Percentiles rank a stretch among this genome's conserved stretches.
These are phyloP conservation scores for Mimosa bimucronata DNA, from an alignment of 306 rosid species.

Conservation along the genomic window DNA sequence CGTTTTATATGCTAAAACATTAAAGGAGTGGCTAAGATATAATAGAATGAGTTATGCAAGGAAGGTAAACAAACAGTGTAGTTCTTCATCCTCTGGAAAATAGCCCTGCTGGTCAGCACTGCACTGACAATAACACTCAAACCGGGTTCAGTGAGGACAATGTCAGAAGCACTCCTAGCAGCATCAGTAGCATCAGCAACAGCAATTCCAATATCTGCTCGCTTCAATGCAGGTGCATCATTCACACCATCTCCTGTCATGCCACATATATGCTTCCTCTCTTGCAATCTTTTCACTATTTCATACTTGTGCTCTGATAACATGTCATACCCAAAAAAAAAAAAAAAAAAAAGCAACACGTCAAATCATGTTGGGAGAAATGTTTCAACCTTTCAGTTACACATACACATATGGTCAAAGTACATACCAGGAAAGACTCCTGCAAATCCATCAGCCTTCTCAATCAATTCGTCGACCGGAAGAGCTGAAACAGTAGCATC, in stretches of 20 bases:
- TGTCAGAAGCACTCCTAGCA: conserved; percentile 93
- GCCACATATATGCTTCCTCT: conserved; percentile 95
- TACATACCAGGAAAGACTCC: conserved; percentile 93
- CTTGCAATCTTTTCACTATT: conserved; percentile 86
- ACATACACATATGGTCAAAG: conserved; percentile 7
- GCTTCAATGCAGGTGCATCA: conserved; percentile 94
- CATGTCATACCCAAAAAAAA: conserved; percentile 5
- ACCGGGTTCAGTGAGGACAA: conserved; percentile 97
- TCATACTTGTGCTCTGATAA: conserved; percentile 86
- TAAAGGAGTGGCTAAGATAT: conserved; percentile 1
- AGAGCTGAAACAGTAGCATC: conserved; percentile 73
- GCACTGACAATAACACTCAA: conserved; percentile 94
- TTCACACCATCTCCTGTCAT: conserved; percentile 99
- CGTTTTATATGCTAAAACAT: conserved; percentile 20
- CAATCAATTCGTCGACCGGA: conserved; percentile 89
- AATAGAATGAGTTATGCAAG: conserved; percentile 19
- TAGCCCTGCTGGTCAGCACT: conserved; percentile 90
- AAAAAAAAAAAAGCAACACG: conserved; percentile 13
- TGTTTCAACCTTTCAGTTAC: background rate
- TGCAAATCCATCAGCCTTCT: conserved; percentile 97
- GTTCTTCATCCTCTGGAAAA: conserved; percentile 96
- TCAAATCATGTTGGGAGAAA: conserved; percentile 17
- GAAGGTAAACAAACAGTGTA: conserved; percentile 69
- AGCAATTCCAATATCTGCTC: conserved; percentile 95
- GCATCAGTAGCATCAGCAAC: conserved; percentile 99